Evolutionary conservation across 108 stramenopile genomes (phyloP).

Genomic region (Nitzschia sp.): DNA sequence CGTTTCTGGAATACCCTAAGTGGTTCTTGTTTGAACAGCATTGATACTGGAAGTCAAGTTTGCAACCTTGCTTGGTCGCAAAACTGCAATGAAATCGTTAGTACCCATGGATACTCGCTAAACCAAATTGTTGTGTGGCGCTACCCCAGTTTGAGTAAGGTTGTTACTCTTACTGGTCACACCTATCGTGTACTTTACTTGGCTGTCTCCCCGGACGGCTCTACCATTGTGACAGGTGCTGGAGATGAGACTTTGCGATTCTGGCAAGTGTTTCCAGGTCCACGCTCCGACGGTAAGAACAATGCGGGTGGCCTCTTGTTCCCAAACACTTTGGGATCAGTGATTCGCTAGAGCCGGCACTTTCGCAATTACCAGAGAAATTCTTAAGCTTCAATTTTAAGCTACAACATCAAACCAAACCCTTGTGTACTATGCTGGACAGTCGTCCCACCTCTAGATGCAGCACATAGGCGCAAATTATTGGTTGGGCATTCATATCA

Average conservation of each 20-base stretch:
- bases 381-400: constrained; percentile 2
- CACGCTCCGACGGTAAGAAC: constrained; percentile 73
- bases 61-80: constrained; percentile 97
- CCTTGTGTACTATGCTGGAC: no score
- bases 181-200: constrained; percentile 95
- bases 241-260: constrained; percentile 99
- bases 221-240: constrained; percentile 97
- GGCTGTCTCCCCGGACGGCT: constrained; percentile 94
- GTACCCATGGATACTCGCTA: constrained; percentile 97
- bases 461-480: no score
- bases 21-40: constrained; percentile 74
- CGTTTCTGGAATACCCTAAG: constrained; percentile 97
- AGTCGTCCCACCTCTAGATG: no score
- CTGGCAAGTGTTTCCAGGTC: constrained; percentile 99
- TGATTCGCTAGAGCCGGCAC: constrained; percentile 57
- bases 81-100: constrained; percentile 97
- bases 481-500: no score
- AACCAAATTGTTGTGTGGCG: constrained; percentile 88
- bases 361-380: not conserved
- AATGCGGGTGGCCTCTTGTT: constrained; percentile 75
- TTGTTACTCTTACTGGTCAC: constrained; percentile 96
- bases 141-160: constrained; percentile 94
- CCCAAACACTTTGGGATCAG: constrained; percentile 79
- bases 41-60: constrained; percentile 98
- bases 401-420: not conserved